Base-by-base conservation (phyloP, 768 basidiomycete genomes). In the Boletus subparvulus region DNA sequence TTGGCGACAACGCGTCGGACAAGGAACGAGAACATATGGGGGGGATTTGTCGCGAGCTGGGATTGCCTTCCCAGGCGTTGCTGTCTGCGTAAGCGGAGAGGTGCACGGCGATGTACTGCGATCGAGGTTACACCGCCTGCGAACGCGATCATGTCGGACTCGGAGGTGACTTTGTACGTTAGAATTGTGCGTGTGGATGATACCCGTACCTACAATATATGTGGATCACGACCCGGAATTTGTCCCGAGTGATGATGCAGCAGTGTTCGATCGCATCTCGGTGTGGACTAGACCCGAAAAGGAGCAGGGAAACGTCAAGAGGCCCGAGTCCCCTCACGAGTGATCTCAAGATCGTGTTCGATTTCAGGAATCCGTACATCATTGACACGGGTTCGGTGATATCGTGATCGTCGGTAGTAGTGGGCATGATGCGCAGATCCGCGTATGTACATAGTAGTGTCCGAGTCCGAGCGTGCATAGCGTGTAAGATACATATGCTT, bases 1-100 rank as follows among this genome's bases (percentile, higher is more conserved):
- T 72, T 58, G 72, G 70, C 9, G 72, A 72, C 17, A 61, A 63
- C 13, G 53, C 66, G 45, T 58, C 68, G 11, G 69, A 68, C 1
- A 58, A 60, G 47, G 68, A 68, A 50, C 66, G 58, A 6, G 56
- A 68, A 17, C 70, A 54, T 16, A 66, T 70, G 72, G 59, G 56
- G 24, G 41, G n/a, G 26, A 70, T 72, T 39, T 68, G 64, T 48
- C 63, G 60, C 16, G 58, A 70, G 19, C 62, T 73, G 28, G 70
- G 70, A 8, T 57, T 72, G 28, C 72, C 72, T 14, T 19, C 39
- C 14, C 62, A 54, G 19, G 70, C 68, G 6, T n/a, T 73, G 21
- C 14, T 64, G 26, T 58, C 63, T 26, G 62, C 53, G 11, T 68
- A 63, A 24, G 21, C 3, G 4, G 21, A 32, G 2, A 10, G 7